Evolutionary conservation across 768 basidiomycete species (phyloP).

Genomic region (Suillus lakei): DNA sequence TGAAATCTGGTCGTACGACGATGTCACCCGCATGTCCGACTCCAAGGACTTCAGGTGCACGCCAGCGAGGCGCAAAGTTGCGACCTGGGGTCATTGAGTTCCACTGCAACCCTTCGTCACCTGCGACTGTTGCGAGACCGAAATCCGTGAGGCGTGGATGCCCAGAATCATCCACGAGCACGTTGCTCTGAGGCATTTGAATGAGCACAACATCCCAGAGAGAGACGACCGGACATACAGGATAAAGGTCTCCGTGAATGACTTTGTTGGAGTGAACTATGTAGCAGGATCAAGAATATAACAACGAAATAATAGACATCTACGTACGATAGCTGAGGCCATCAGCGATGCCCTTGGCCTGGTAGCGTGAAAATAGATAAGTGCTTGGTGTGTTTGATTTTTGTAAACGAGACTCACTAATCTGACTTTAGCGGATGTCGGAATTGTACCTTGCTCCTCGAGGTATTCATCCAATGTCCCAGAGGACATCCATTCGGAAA

Average conservation of each 20-base stretch:
- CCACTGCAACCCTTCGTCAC: neutral
- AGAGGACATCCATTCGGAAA: too few relatives aligned
- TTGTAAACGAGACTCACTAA: too few relatives aligned
- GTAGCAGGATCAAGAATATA: neutral
- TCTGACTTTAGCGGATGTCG: too few relatives aligned
- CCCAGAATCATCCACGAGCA: neutral
- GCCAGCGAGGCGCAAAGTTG: neutral
- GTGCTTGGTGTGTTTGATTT: too few relatives aligned
- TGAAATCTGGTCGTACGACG: too few relatives aligned
- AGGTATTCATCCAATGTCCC: too few relatives aligned
- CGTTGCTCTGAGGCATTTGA: neutral
- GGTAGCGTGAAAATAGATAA: too few relatives aligned
- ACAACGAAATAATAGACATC: too few relatives aligned
- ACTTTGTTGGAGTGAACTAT: neutral
- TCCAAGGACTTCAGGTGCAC: neutral
- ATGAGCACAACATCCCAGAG: neutral
- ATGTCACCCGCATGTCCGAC: neutral
- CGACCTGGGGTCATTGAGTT: neutral
- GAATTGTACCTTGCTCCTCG: too few relatives aligned
- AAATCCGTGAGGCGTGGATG: neutral
- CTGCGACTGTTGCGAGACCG: neutral
- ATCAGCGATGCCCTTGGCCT: too few relatives aligned
- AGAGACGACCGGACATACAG: neutral
- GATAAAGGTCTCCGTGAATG: neutral
- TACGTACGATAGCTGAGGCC: too few relatives aligned